Base-by-base conservation (phyloP, 176 grass and related monocot species). In the Puya raimondii region DNA sequence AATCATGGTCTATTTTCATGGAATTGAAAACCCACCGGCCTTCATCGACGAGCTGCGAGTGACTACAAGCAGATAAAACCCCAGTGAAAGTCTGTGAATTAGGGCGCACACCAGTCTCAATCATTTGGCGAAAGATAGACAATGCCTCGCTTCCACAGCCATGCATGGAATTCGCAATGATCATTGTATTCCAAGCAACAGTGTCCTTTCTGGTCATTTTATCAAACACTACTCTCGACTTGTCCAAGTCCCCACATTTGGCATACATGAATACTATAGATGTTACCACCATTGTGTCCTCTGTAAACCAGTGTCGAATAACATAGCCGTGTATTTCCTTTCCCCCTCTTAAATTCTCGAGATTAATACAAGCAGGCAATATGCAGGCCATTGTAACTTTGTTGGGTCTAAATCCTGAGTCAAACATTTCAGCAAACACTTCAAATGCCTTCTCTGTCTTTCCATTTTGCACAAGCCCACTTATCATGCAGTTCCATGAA, bases 401-500 rank as follows among this genome's bases (percentile, higher is more conserved):
- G 50, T 76, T 76, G 23, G 64, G 74, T 48, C 67, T 76, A 51
- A 67, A 76, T 14, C 64, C 74, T 4, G 23, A 47, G 20, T 54
- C 48, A 27, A 67, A 64, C 74, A 76, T 76, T 47, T 76, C 16
- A 47, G 9, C 16, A 10, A 76, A 56, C 49, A 67, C 22, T 47
- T 64, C 15, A 22, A 76, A 67, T 23, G 74, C 64, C 16, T 67
- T 23, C 42, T 76, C 74, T 56, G 50, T 26, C 29, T 9, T 76
- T 76, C 74, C 74, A 57, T 76, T 66, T 54, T 76, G 74, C 22
- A 64, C 50, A 53, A 76, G 51, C 26, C 74, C 74, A 76, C 74
- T 67, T 10, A 76, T 76, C 74, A 76, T 67, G 50, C 74, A 76
- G 64, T 76, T 76, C 74, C 74, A 76, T 15, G 51, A 76, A 57